A percentile compares a stretch with the other conserved stretches of the same genome.
Conservation (phyloP, 2,329 filamentous ascomycete species). For the Penicillium nordicum region DNA sequence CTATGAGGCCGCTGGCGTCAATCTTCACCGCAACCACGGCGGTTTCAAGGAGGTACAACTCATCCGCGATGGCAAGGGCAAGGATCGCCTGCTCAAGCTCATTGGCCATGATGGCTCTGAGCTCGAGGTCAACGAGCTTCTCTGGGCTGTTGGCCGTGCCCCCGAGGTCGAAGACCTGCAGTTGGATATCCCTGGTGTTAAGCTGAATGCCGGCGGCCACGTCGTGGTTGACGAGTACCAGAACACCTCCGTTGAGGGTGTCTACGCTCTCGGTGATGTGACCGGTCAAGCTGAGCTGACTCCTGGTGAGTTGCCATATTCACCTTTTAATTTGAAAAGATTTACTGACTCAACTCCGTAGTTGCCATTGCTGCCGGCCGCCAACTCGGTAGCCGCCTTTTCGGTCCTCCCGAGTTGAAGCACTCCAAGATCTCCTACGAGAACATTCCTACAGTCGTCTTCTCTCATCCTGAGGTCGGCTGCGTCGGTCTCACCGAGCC, state of each 20-base stretch:
- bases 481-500: slow-evolving; percentile 51
- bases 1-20: slow-evolving; percentile 49
- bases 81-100: slow-evolving; percentile 47
- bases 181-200: slow-evolving; percentile 43
- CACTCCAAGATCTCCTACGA: slow-evolving; percentile 47
- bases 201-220: slow-evolving; percentile 39
- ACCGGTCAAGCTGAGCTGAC: slow-evolving; percentile 52
- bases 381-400: slow-evolving; percentile 49
- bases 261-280: slow-evolving; percentile 52
- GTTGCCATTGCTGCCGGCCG: slow-evolving; percentile 53
- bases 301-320: slow-evolving; percentile 38
- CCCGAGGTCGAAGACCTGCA: slow-evolving; percentile 46
- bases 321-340: too few relatives aligned
- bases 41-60: slow-evolving; percentile 49
- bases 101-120: slow-evolving; percentile 43
- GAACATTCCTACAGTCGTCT: slow-evolving; percentile 53
- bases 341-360: slow-evolving; percentile 10
- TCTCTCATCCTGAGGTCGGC: slow-evolving; percentile 51
- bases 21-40: slow-evolving; percentile 46
- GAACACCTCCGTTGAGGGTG: slow-evolving; percentile 46
- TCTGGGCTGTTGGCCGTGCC: slow-evolving; percentile 50
- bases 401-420: slow-evolving; percentile 46
- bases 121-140: slow-evolving; percentile 48
- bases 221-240: slow-evolving; percentile 50
- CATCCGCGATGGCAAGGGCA: slow-evolving; percentile 44